Evolutionary conservation across 2,329 filamentous ascomycete genomes (phyloP).

Genomic region (Pseudogymnoascus sp.): DNA sequence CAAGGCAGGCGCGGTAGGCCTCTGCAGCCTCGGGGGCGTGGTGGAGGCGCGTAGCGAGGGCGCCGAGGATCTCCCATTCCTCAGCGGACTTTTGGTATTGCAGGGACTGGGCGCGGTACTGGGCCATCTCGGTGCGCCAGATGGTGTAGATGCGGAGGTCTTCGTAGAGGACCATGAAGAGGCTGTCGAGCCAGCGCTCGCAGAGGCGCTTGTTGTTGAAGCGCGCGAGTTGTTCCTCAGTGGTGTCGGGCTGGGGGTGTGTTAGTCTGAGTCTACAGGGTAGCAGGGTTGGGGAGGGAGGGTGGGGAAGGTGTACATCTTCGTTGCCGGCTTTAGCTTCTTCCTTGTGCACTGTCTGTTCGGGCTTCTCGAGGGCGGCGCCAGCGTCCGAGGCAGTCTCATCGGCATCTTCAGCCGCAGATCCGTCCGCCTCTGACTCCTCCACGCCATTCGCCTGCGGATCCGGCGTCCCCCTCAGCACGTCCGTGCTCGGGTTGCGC

Average conservation of each 20-base stretch:
- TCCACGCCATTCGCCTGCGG: constrained; percentile 37
- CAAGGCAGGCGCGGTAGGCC: constrained; percentile 82
- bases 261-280: constrained; percentile 23
- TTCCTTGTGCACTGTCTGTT: constrained; percentile 69
- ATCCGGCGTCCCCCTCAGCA: constrained; percentile 64
- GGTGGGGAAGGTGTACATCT: constrained; percentile 43
- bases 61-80: constrained; percentile 96
- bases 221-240: constrained; percentile 71
- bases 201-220: constrained; percentile 97
- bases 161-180: constrained; percentile 99
- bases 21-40: constrained; percentile 87
- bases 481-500: constrained; percentile 73
- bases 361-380: constrained; percentile 63
- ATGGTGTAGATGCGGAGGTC: constrained; percentile 98
- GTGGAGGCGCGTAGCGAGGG: constrained; percentile 85
- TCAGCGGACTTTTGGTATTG: constrained; percentile 95
- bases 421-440: constrained; percentile 24
- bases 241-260: constrained; percentile 48
- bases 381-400: constrained; percentile 10
- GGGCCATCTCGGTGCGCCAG: constrained; percentile 96
- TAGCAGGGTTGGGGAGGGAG: neutral
- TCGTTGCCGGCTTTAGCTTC: constrained; percentile 70
- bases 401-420: constrained; percentile 19
- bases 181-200: constrained; percentile 94
- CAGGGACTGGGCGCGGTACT: constrained; percentile 86